Base-by-base conservation (phyloP, 352 stramenopile genomes). In the Salisapilia sapeloensis region DNA sequence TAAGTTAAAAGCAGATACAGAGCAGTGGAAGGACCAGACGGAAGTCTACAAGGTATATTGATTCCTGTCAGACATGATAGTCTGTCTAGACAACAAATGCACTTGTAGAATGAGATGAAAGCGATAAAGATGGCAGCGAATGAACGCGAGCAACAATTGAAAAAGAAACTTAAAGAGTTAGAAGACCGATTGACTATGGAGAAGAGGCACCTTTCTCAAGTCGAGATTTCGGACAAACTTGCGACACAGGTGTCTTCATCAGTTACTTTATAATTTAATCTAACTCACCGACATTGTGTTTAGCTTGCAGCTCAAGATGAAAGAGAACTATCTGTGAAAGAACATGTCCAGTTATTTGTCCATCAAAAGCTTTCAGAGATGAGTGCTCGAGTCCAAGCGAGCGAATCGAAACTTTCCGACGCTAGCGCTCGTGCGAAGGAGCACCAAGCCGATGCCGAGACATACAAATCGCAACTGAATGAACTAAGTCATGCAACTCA, bases 191-290 rank as follows among this genome's bases (percentile, higher is more conserved):
- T 84, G 10, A 46, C 53, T 29, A 52, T 81, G 31, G 71, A 87
- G 25, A 82, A 78, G 35, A 48, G 27, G 0, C 71, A 87, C 28
- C 55, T 82, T 24, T 36, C 38, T n/a, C 53, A 54, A 29, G 40
- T 87, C 2, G 35, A 74, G 36, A 77, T 84, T 28, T 77, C 66
- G 3, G 62, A 80, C 8, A 51, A 57, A 4, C 40, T 84, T 1
- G 64, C 66, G 4, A 50, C 77, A 27, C 63, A 86, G 50, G 56
- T 69, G 39, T 8, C 24, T 19, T 7, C 0, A n/a, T 33, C 14
- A n/a, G 8, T 2, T 17, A 13, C 11, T 15, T n/a, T n/a, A n/a
- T n/a, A n/a, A n/a, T n/a, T n/a, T n/a, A 4, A n/a, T n/a, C 29
- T 41, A 16, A 18, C 26, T 44, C 12, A 16, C n/a, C 11, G 12